A percentile compares a stretch with the other conserved stretches of the same genome.
Evolutionary conservation across 2,329 filamentous ascomycete species (phyloP).

Genomic region (Nigrograna mackinnonii): DNA sequence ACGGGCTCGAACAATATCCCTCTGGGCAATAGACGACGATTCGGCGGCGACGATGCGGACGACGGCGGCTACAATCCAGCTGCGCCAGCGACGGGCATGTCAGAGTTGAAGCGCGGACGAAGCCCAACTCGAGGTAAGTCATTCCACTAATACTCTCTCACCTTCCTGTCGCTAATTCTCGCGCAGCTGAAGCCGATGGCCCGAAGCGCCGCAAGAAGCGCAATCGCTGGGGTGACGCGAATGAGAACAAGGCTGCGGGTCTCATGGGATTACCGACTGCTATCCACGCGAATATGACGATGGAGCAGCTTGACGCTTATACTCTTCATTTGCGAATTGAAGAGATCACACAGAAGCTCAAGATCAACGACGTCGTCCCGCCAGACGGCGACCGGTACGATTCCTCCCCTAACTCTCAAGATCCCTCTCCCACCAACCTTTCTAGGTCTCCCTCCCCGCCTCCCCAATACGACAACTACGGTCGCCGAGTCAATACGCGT

Average conservation of each 20-base stretch:
- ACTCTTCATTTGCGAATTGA: conserved; percentile 95
- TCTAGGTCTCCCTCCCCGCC: conserved; percentile 88
- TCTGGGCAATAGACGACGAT: conserved; percentile 80
- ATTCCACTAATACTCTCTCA: conserved; percentile 4
- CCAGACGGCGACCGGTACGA: conserved; percentile 92
- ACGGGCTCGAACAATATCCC: conserved; percentile 99
- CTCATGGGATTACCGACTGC: conserved; percentile 96
- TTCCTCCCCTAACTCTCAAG: conserved; percentile 4
- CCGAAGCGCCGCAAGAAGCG: conserved; percentile 93
- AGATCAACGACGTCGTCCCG: conserved; percentile 98
- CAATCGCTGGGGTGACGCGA: conserved; percentile 96
- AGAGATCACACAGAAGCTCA: conserved; percentile 98
- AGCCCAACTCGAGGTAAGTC: conserved; percentile 80
- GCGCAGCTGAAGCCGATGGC: conserved; percentile 62
- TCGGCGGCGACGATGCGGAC: conserved; percentile 63
- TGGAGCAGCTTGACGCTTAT: conserved; percentile 96
- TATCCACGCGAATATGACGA: conserved; percentile 97
- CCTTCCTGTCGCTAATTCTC: conserved; percentile 7
- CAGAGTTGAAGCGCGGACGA: conserved; percentile 80
- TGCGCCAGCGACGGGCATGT: conserved; percentile 48
- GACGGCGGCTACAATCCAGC: conserved; percentile 52
- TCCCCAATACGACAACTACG: conserved; percentile 98
- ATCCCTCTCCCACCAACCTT: conserved; percentile 4
- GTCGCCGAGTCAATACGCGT: conserved; percentile 97
- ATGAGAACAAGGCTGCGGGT: conserved; percentile 97